Percentiles rank a stretch among this genome's conserved stretches.
phyloP scores from a whole-genome alignment of 306 rosid genomes.

The Cucumis melo region DNA sequence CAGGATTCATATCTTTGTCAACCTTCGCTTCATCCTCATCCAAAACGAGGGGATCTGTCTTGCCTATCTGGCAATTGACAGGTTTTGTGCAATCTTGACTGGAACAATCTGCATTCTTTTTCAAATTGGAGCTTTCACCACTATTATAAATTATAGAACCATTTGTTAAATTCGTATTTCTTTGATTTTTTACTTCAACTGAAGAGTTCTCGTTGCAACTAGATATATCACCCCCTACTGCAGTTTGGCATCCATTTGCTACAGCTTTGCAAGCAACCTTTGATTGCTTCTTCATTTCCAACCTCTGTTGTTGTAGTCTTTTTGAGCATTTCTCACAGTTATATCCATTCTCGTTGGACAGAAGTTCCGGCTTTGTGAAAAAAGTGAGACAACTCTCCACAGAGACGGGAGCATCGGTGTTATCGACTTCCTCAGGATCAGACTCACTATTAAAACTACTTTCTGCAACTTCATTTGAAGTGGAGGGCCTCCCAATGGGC shows the following conservation, averaged over 20 bases:
- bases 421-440: conserved; percentile 95
- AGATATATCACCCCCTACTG: conserved; percentile 18
- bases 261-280: conserved; percentile 14
- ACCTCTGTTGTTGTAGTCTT: conserved; percentile 28
- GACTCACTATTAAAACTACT: conserved; percentile 60
- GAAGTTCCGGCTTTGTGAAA: conserved; percentile 87
- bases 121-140: conserved; percentile 21
- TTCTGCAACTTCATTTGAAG: conserved; percentile 26
- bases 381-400: conserved; percentile 80
- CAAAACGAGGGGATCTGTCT: conserved; percentile 15
- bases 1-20: conserved; percentile 17
- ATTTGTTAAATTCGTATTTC: conserved; percentile 25
- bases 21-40: conserved; percentile 15
- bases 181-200: conserved; percentile 14
- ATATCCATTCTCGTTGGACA: conserved; percentile 81
- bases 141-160: conserved; percentile 3
- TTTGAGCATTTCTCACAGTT: conserved; percentile 85
- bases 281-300: conserved; percentile 23
- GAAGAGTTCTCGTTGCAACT: conserved; percentile 18
- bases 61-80: conserved; percentile 30
- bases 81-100: conserved; percentile 12
- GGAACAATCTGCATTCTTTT: conserved; percentile 10
- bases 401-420: conserved; percentile 73
- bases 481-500: conserved; percentile 55
- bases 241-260: conserved; percentile 25